Percentiles rank a stretch among this genome's conserved stretches.
These are phyloP conservation scores for Lasiodiplodia hormozganensis DNA, from an alignment of 2,329 filamentous ascomycete species.

Conservation along the genomic window DNA sequence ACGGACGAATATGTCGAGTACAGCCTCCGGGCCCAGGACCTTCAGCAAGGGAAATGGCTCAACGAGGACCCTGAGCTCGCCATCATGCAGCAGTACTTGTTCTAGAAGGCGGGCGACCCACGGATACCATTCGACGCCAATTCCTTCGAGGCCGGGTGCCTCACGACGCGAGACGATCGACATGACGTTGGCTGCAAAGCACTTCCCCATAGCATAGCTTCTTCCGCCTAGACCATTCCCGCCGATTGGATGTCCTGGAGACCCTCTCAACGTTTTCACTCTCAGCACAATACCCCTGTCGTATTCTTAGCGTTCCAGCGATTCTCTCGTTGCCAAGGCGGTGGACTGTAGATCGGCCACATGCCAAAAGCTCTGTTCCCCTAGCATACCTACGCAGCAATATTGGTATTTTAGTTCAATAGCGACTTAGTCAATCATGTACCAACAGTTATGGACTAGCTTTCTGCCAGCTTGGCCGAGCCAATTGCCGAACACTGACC, in stretches of 20 bases:
- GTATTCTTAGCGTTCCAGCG: constrained; percentile 26
- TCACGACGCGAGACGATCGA: constrained; percentile 21
- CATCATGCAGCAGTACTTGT: constrained; percentile 49
- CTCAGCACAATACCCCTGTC: constrained; percentile 23
- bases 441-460: neutral
- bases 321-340: neutral
- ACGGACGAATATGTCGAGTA: constrained; percentile 64
- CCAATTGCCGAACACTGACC: neutral
- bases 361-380: constrained; percentile 5
- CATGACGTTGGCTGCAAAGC: constrained; percentile 6
- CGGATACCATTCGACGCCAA: neutral
- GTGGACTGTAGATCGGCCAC: constrained; percentile 4
- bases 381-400: neutral
- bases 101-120: neutral
- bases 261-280: constrained; percentile 5
- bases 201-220: neutral
- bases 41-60: constrained; percentile 66
- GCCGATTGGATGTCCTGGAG: constrained; percentile 21
- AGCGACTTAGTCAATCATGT: neutral
- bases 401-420: neutral
- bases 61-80: constrained; percentile 65
- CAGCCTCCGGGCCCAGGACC: constrained; percentile 62
- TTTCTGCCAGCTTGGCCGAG: neutral
- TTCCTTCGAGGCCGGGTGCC: constrained; percentile 2
- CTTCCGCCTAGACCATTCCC: constrained; percentile 13